phyloP scores from a whole-genome alignment of 164 flowering plant species.

The Dillenia suffruticosa region DNA sequence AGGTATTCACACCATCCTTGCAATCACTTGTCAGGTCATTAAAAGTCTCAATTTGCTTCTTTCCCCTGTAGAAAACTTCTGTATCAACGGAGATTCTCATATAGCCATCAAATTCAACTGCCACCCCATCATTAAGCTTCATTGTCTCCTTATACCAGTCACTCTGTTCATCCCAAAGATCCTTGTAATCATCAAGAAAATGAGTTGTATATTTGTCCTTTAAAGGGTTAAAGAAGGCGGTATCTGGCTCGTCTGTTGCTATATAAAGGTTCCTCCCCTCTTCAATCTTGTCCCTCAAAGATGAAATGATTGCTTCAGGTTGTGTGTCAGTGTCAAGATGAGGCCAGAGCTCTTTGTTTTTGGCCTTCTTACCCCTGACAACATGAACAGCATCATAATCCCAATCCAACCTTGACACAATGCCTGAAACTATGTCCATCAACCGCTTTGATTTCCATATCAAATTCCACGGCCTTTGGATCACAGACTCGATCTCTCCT shows the following conservation, averaged over 20 bases:
- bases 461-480: conserved; percentile 87
- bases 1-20: conserved; percentile 31
- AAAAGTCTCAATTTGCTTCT: conserved; percentile 89
- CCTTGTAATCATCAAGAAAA: conserved; percentile 78
- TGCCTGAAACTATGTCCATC: conserved; percentile 28
- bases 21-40: conserved; percentile 82
- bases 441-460: conserved; percentile 68
- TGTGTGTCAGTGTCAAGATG: conserved; percentile 65
- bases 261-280: conserved; percentile 75
- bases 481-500: conserved; percentile 80
- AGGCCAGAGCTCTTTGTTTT: conserved; percentile 48
- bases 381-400: conserved; percentile 86
- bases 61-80: conserved; percentile 89
- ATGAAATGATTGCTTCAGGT: conserved; percentile 62
- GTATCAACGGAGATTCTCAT: conserved; percentile 85
- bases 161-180: conserved; percentile 82
- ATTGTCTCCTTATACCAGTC: conserved; percentile 78
- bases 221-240: conserved; percentile 73
- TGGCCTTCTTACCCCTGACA: conserved; percentile 87
- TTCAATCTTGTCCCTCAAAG: conserved; percentile 64
- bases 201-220: conserved; percentile 82
- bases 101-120: conserved; percentile 90
- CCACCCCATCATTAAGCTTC: conserved; percentile 58
- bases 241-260: conserved; percentile 66
- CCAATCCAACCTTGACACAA: conserved; percentile 29